Base-by-base conservation (phyloP, 192 early-diverging fungal genomes). In the Coemansia aciculifera region DNA sequence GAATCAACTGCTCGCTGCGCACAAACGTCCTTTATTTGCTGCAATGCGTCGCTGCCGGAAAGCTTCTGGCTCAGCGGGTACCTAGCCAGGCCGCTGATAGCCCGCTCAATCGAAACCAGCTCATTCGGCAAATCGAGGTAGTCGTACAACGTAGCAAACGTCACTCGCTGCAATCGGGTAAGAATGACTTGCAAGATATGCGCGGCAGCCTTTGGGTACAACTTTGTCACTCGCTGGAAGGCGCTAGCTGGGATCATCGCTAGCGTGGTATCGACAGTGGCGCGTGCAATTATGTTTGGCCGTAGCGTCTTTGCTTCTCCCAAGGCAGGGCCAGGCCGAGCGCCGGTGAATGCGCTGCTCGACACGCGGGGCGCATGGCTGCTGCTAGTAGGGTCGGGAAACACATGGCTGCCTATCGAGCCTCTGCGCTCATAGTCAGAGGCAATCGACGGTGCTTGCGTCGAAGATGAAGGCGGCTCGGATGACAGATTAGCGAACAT, bases 141-240 rank as follows among this genome's bases (percentile, higher is more conserved):
- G 61, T 90, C 86, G 71, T 94, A 90, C 61, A 96, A 88, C 3
- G 94, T 95, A 71, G 93, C 84, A 74, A 95, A 89, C 0, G 97
- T 98, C 42, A 97, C 96, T 1, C 97, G 88, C 78, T 98, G 94
- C 67, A 99, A 93, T 36, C 97, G 88, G 1, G 95, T 95, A 68
- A 99, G 70, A 64, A 99, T 96, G 15, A 98, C 95, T 67, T 96
- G 97, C 4, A 94, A 89, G 39, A 99, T 96, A 64, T 96, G 94
- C 36, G 97, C 92, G 0, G 92, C 94, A 0, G 97, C 92, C 56
- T 91, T 89, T 21, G 97, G 95, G 78, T 94, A 95, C 68, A 95
- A 93, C 69, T 89, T 88, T 11, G 91, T 92, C 57, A 98, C 78
- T 51, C 91, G 87, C 66, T 90, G 89, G 71, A 99, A 99, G 1